Base-by-base conservation (phyloP, 345 rosid species). In the Arabidopsis suecica region DNA sequence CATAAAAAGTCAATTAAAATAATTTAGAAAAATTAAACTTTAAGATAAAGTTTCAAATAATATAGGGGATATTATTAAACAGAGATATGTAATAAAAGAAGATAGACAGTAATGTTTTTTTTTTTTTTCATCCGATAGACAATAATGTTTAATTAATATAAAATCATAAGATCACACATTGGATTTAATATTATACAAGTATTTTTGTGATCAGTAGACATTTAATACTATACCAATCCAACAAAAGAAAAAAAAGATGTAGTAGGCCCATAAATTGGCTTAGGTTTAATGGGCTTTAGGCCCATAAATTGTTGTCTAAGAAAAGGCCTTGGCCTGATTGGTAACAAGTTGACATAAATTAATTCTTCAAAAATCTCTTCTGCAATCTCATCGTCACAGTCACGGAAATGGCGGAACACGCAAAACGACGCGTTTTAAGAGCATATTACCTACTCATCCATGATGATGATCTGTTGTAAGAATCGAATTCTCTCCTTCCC, bases 351-450 rank as follows among this genome's bases (percentile, higher is more conserved):
- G 58, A 34, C 20, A 32, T 57, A 7, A 12, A 50, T n/a, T 25
- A 38, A 10, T 50, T 3, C 42, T 44, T 13, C 0, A 7, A 5
- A 6, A 18, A 4, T 57, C 51, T 74, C 42, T 14, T 66, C 23
- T 18, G 25, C 5, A 9, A 9, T 60, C 37, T 54, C 56, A 13
- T 54, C 63, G 65, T 54, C 40, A 25, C 65, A 28, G 36, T 36
- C 3, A 33, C 69, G 79, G 74, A 68, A 75, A 75, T 75, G 73
- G 79, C 62, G 73, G 79, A 76, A 69, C 75, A 76, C 58, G 42
- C 70, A 41, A 76, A 76, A 76, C 79, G 75, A 54, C 70, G 75
- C 75, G 79, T 76, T 76, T 75, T 34, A 30, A 23, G 56, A 51
- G 23, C 61, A 40, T 16, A 53, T 44, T 23, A 55, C 56, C 59